Percentiles rank a stretch among this genome's conserved stretches.
phyloP scores from a whole-genome alignment of 2,329 filamentous ascomycete genomes.

The Monosporascus sp. region DNA sequence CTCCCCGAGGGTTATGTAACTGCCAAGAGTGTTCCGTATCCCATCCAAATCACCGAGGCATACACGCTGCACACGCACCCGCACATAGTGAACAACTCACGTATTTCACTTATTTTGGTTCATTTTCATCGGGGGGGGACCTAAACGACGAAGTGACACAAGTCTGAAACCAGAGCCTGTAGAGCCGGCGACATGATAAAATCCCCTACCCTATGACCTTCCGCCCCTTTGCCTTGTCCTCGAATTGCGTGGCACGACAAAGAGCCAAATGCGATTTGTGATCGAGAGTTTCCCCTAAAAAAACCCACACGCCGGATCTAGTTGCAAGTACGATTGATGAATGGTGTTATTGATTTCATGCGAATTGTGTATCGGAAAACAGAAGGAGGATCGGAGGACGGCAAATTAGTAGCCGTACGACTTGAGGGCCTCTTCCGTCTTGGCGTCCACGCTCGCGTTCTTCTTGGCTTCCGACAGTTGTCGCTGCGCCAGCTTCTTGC shows the following conservation, averaged over 20 bases:
- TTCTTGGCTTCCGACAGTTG: constrained; percentile 91
- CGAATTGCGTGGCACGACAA: constrained; percentile 26
- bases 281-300: constrained; percentile 26
- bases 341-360: constrained; percentile 21
- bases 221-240: constrained; percentile 22
- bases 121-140: constrained; percentile 28
- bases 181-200: constrained; percentile 22
- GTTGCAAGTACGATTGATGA: constrained; percentile 26
- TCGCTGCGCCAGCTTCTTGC: constrained; percentile 95
- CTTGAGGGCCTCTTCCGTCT: constrained; percentile 84
- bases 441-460: constrained; percentile 78
- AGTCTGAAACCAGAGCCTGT: constrained; percentile 16
- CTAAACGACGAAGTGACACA: constrained; percentile 29
- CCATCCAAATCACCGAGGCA: not conserved
- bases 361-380: constrained; percentile 25
- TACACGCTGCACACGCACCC: not conserved
- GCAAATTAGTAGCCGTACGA: constrained; percentile 77
- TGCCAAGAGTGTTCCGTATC: too few species aligned
- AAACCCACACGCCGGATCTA: constrained; percentile 31
- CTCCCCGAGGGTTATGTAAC: too few species aligned
- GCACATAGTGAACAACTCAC: not conserved
- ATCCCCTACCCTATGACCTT: constrained; percentile 23
- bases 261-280: constrained; percentile 24
- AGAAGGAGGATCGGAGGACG: constrained; percentile 21
- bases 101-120: constrained; percentile 21